Evolutionary conservation across 768 basidiomycete genomes (phyloP).

Genomic region (Hysterangium stoloniferum): DNA sequence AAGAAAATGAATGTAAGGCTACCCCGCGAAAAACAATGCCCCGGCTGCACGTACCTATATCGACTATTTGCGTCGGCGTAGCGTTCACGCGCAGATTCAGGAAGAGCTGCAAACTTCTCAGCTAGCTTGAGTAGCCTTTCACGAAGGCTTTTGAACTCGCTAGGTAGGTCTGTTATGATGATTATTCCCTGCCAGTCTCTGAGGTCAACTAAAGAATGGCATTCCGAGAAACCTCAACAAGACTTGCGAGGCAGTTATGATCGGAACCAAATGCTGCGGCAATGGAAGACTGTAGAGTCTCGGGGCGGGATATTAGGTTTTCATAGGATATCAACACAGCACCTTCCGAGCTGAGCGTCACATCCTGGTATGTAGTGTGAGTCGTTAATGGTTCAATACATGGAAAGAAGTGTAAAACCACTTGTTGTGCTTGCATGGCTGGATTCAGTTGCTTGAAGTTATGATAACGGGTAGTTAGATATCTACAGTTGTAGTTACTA

Average conservation of each 20-base stretch:
- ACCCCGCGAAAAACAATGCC: conserved; percentile 4
- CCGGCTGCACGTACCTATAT: conserved; percentile 78
- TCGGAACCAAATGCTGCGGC: conserved; percentile 74
- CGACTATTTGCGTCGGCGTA: conserved; percentile 65
- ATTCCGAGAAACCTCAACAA: neutral
- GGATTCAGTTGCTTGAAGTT: too few species aligned
- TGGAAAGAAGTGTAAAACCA: too few species aligned
- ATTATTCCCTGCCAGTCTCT: conserved; percentile 54
- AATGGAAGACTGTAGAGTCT: conserved; percentile 50
- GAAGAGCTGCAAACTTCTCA: conserved; percentile 66
- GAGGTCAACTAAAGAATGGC: neutral
- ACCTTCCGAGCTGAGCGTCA: conserved; percentile 29
- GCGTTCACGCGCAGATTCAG: conserved; percentile 57
- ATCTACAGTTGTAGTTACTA: too few species aligned
- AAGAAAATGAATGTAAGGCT: neutral
- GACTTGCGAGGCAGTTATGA: conserved; percentile 45
- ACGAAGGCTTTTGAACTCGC: conserved; percentile 51
- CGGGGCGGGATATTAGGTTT: conserved; percentile 45
- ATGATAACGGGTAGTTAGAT: too few species aligned
- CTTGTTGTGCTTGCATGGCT: too few species aligned
- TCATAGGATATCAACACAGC: conserved; percentile 58
- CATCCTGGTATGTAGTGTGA: conserved; percentile 2
- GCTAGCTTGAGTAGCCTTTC: conserved; percentile 68
- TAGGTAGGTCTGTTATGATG: conserved; percentile 74
- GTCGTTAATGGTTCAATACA: too few species aligned